A percentile compares a stretch with the other conserved stretches of the same genome.
These are phyloP conservation scores for Phialophora chinensis DNA, from an alignment of 2,329 filamentous ascomycete genomes.

Conservation along the genomic window DNA sequence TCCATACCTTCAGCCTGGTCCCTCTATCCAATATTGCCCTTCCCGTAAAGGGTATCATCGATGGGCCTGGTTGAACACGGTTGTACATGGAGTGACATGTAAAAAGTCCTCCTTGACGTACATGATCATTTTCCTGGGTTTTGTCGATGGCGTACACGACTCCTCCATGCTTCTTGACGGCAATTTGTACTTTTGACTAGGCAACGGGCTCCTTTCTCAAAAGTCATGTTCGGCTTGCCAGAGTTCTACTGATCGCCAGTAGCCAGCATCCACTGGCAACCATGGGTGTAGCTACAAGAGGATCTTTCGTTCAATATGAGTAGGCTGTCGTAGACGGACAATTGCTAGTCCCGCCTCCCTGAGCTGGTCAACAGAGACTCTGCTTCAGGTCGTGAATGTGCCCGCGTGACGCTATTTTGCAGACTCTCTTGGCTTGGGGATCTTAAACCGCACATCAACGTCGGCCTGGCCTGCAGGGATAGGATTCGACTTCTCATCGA, in stretches of 20 bases:
- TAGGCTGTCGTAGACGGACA: neutral
- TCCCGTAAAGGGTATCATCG: too few relatives aligned
- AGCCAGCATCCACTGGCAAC: neutral
- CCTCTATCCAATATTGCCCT: too few relatives aligned
- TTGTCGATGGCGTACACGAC: neutral
- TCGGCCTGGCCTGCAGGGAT: slow-evolving; percentile 57
- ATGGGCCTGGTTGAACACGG: too few relatives aligned
- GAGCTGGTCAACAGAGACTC: neutral
- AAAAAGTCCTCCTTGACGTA: too few relatives aligned
- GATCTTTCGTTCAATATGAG: neutral
- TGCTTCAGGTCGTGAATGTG: neutral
- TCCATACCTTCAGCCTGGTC: neutral
- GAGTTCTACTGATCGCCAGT: neutral
- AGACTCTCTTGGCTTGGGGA: slow-evolving; percentile 41
- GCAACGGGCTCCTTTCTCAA: neutral
- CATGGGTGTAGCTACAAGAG: neutral
- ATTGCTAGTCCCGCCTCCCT: neutral
- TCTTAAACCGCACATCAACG: slow-evolving; percentile 53
- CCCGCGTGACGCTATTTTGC: neutral
- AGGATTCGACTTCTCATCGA: slow-evolving; percentile 58
- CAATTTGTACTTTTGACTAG: neutral
- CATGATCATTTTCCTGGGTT: neutral
- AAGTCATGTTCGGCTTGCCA: neutral
- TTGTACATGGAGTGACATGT: too few relatives aligned
- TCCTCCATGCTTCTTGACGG: neutral